These are phyloP conservation scores for Medicago ruthenica DNA, from an alignment of 306 rosid species.

Conservation along the genomic window DNA sequence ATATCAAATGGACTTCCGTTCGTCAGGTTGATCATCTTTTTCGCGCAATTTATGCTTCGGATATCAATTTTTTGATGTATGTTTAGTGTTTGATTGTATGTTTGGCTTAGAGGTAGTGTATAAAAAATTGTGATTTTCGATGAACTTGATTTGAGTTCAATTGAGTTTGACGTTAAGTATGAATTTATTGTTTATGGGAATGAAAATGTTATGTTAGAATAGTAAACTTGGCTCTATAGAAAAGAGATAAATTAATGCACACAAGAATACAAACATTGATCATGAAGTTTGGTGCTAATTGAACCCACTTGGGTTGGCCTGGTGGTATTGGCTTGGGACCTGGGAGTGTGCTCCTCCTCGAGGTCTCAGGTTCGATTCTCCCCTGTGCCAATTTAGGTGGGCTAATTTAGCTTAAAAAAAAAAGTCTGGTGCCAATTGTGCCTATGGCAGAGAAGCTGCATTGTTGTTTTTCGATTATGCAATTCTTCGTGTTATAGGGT, in stretches of 20 bases:
- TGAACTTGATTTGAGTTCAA: not conserved
- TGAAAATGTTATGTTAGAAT: not conserved
- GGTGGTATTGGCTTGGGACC: too few species aligned
- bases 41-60: not conserved
- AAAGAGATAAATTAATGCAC: not conserved
- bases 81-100: not conserved
- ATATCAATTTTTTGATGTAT: not conserved
- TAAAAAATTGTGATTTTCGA: not conserved
- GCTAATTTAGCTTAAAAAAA: too few species aligned
- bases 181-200: not conserved
- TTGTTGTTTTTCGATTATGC: not conserved
- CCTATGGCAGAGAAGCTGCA: not conserved
- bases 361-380: too few species aligned
- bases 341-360: too few species aligned
- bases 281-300: not conserved
- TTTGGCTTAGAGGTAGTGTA: not conserved
- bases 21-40: slow-evolving; percentile 60
- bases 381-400: too few species aligned
- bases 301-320: too few species aligned
- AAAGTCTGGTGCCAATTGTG: not conserved
- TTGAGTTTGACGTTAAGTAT: not conserved
- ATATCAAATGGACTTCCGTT: slow-evolving; percentile 89
- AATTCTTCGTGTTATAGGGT: not conserved
- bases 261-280: not conserved
- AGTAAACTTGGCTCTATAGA: not conserved